Evolutionary conservation across 164 flowering plant genomes (phyloP), one percentile per base, ranked within the genome.

Genomic region (Sedum album): DNA sequence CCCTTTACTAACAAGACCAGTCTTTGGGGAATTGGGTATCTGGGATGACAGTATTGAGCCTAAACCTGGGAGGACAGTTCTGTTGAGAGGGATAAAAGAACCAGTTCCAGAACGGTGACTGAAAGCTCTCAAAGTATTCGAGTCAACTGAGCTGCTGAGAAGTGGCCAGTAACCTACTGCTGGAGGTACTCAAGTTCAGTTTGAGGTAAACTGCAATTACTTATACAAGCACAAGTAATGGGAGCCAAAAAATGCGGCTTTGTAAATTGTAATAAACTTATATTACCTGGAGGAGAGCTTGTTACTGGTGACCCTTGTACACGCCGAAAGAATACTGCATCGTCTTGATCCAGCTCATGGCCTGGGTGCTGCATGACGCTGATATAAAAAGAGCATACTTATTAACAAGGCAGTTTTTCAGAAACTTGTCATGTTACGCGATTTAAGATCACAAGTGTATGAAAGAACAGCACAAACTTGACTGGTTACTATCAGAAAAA

Each of bases 291-390:
- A 6, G 97, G 96, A 73, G 98, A 93, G 73, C 75, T 90, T 33
- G 80, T 70, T 25, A 93, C 60, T 18, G 98, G 94, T 26, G 97
- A 93, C 81, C 96, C 96, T 65, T 83, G 79, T 71, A 76, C 93
- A 73, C 79, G 85, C 2, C 82, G 75, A 36, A 83, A 86, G 69
- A 71, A 73, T 65, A 85, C 76, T 53, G 84, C 60, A 66, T 91
- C 98, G 74, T 91, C 97, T 71, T 76, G 87, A 31, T 90, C 98
- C 68, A 82, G 78, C 35, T 90, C 97, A 77, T 90, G 98, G 75
- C 77, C 84, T 70, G 88, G 42, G 76, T 91, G 97, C 72, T 80
- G 83, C 89, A 91, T 81, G 82, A 93, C 82, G 81, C 98, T 93
- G 79, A 35, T 3, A 35, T 35, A 35, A 35, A 35, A 35, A 35